A percentile compares a stretch with the other conserved stretches of the same genome.
phyloP scores from a whole-genome alignment of 805 yeast species.

The Cyberlindnera euphorbiiphila region DNA sequence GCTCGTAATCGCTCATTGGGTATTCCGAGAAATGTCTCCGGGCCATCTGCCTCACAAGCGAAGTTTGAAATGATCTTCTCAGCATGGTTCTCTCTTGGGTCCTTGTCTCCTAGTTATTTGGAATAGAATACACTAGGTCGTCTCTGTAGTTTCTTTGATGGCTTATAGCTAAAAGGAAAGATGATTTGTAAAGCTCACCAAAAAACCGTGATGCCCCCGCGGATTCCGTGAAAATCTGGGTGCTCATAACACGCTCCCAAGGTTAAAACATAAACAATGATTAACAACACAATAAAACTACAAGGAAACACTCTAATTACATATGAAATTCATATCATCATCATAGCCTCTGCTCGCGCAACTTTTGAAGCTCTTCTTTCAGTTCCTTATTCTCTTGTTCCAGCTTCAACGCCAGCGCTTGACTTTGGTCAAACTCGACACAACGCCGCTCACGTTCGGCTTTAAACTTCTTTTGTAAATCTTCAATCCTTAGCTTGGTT shows the following conservation, averaged over 20 bases:
- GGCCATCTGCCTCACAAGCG: slow-evolving; percentile 2
- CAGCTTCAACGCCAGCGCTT: slow-evolving; percentile 45
- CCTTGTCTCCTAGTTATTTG: too few relatives aligned
- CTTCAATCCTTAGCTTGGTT: slow-evolving; percentile 51
- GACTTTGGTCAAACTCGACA: slow-evolving; percentile 55
- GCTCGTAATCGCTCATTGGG: slow-evolving; percentile 48
- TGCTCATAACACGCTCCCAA: slow-evolving; percentile 1
- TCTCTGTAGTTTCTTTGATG: too few relatives aligned
- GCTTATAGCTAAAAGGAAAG: not conserved
- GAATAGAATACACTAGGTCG: too few relatives aligned
- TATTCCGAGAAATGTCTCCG: slow-evolving; percentile 9
- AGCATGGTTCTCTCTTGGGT: too few relatives aligned
- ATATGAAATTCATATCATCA: not conserved
- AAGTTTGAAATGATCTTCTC: slow-evolving; percentile 3
- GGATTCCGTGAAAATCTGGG: not conserved
- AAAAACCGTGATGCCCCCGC: too few relatives aligned
- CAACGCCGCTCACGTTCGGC: slow-evolving; percentile 67
- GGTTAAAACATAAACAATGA: too few relatives aligned
- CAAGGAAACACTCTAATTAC: too few relatives aligned
- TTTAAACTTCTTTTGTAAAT: slow-evolving; percentile 61
- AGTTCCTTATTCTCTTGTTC: slow-evolving; percentile 51
- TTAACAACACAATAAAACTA: too few relatives aligned
- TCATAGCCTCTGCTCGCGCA: not conserved
- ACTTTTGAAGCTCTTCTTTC: slow-evolving; percentile 24
- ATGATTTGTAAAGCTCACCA: slow-evolving; percentile 6